These are phyloP conservation scores for Porphyrellus sp. DNA, from an alignment of 1,284 basidiomycete species.

Conservation along the genomic window DNA sequence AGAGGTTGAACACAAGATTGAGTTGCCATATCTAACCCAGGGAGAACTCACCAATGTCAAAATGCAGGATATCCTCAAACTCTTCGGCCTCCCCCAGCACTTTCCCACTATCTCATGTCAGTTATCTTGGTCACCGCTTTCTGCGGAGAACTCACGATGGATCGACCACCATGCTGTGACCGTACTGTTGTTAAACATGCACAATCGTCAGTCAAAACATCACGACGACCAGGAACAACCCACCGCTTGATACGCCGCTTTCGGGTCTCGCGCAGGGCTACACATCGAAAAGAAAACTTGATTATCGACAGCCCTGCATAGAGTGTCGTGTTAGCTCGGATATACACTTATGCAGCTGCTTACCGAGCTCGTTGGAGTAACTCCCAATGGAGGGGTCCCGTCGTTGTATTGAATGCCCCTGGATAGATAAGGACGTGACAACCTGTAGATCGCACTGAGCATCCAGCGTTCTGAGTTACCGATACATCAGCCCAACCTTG, in stretches of 20 bases:
- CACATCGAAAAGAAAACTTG: slow-evolving; percentile 96
- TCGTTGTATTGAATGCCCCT: slow-evolving; percentile 86
- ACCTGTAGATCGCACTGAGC: slow-evolving; percentile 44
- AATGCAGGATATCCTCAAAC: slow-evolving; percentile 77
- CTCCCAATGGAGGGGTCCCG: slow-evolving; percentile 96
- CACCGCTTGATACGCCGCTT: slow-evolving; percentile 83
- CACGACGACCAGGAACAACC: slow-evolving; percentile 31
- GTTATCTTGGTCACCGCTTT: background rate
- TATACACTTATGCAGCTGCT: slow-evolving; percentile 23
- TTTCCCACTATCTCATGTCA: slow-evolving; percentile 57
- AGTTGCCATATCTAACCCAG: background rate
- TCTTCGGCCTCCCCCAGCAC: slow-evolving; percentile 79
- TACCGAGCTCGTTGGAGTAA: slow-evolving; percentile 85
- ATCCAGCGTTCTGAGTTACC: background rate
- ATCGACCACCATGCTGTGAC: slow-evolving; percentile 86
- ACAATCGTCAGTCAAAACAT: slow-evolving; percentile 1
- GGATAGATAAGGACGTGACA: slow-evolving; percentile 92
- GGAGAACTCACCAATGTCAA: slow-evolving; percentile 69
- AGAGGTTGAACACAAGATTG: background rate
- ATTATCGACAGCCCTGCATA: slow-evolving; percentile 85
- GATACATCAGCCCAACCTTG: slow-evolving; percentile 49
- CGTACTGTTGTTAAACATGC: slow-evolving; percentile 68
- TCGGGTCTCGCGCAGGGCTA: slow-evolving; percentile 87
- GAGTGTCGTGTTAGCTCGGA: slow-evolving; percentile 10
- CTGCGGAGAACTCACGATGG: slow-evolving; percentile 62